Evolutionary conservation across 2,329 filamentous ascomycete genomes (phyloP).

Genomic region (Botryotinia calthae): DNA sequence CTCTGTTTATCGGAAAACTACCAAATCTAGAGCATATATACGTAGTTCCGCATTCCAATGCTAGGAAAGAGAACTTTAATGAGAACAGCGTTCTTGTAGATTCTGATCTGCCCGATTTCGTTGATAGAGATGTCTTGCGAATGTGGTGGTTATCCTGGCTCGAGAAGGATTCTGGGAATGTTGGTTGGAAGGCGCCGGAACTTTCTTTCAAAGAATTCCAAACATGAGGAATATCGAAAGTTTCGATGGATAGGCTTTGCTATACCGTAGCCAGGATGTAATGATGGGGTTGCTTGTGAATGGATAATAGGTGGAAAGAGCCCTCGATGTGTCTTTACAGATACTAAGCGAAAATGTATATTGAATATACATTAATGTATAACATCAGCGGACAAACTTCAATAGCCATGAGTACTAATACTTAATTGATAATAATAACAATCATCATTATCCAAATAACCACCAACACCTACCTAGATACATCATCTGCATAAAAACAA

Average conservation of each 20-base stretch:
- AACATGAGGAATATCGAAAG: not conserved
- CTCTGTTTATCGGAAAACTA: not conserved
- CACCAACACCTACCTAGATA: rapidly evolving
- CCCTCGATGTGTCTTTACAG: not conserved
- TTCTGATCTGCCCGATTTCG: rapidly evolving
- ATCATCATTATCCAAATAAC: not conserved
- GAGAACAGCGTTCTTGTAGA: not conserved
- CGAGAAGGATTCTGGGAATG: not conserved
- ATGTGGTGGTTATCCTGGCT: not conserved
- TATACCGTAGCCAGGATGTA: too few species aligned
- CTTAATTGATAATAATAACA: not conserved
- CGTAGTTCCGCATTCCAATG: not conserved
- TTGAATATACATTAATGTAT: not conserved
- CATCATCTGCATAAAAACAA: not conserved
- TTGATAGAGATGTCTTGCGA: not conserved
- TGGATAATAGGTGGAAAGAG: not conserved
- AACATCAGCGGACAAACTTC: not conserved
- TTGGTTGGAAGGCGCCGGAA: not conserved
- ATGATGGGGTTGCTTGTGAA: not conserved
- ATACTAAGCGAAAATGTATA: not conserved
- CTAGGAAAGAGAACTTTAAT: not conserved
- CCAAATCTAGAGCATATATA: not conserved
- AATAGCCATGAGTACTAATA: not conserved
- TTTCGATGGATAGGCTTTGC: not conserved
- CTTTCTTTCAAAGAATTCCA: not conserved